phyloP scores from a whole-genome alignment of 2,329 filamentous ascomycete genomes.

The Penicillium sp. region DNA sequence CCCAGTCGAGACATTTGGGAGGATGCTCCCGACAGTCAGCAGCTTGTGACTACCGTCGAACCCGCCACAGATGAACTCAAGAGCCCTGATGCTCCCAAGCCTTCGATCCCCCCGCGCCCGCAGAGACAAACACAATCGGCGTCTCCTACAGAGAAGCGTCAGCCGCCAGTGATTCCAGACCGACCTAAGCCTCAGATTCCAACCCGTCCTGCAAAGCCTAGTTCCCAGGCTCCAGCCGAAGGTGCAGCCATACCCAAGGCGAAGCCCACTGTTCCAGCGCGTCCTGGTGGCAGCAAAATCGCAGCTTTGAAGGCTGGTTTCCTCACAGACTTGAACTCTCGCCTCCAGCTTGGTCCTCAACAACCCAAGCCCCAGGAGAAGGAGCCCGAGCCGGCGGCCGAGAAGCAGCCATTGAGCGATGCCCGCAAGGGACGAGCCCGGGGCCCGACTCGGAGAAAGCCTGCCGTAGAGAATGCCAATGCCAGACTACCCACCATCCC shows the following conservation, averaged over 20 bases:
- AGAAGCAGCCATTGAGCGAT: conserved; percentile 79
- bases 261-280: conserved; percentile 80
- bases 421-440: conserved; percentile 86
- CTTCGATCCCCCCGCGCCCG: conserved; percentile 34
- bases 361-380: conserved; percentile 70
- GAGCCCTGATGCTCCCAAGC: conserved; percentile 36
- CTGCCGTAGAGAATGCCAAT: conserved; percentile 58
- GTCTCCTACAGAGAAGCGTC: conserved; percentile 52
- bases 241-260: conserved; percentile 52
- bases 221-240: conserved; percentile 30
- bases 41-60: conserved; percentile 67
- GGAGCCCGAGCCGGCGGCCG: conserved; percentile 58
- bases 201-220: conserved; percentile 59
- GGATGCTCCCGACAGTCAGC: conserved; percentile 79
- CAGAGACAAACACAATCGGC: conserved; percentile 33
- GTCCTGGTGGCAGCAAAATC: conserved; percentile 80
- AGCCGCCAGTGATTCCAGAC: conserved; percentile 54
- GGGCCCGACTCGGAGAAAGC: conserved; percentile 76
- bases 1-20: conserved; percentile 95
- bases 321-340: conserved; percentile 87
- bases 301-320: conserved; percentile 88
- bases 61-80: conserved; percentile 53
- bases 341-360: conserved; percentile 81
- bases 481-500: conserved; percentile 33
- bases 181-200: conserved; percentile 66